Percentiles rank a stretch among this genome's conserved stretches.
Evolutionary conservation across 495 filamentous ascomycete genomes (phyloP).

Genomic region (Cercophora newfieldiana): DNA sequence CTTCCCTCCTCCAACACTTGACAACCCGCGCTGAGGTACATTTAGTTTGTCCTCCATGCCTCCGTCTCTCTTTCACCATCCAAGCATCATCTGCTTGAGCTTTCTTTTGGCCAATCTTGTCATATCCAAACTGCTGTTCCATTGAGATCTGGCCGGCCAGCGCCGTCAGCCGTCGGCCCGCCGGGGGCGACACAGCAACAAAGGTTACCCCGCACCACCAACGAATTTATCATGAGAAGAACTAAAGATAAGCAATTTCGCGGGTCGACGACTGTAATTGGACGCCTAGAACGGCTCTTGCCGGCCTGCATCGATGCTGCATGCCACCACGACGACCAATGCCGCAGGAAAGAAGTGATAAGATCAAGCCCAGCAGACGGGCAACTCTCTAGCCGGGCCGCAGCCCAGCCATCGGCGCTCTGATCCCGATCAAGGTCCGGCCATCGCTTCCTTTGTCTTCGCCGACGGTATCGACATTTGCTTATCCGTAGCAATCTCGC

Average conservation of each 20-base stretch:
- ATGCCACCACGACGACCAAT: background rate
- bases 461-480: background rate
- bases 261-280: background rate
- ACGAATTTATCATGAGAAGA: conserved; percentile 13
- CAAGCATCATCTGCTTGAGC: too few species aligned
- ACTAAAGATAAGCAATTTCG: conserved; percentile 18
- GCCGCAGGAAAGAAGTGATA: conserved; percentile 1
- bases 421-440: background rate
- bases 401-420: background rate
- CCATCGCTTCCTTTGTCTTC: background rate
- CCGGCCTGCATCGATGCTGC: background rate
- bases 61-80: too few species aligned
- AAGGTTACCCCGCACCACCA: conserved; percentile 18
- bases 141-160: too few species aligned
- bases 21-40: too few species aligned
- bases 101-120: too few species aligned
- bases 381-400: background rate
- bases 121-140: too few species aligned
- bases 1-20: too few species aligned
- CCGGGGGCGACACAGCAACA: conserved; percentile 5
- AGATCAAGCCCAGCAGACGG: background rate
- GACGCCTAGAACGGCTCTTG: background rate
- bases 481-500: conserved; percentile 15
- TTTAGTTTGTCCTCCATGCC: too few species aligned
- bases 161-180: conserved; percentile 22